A percentile compares a stretch with the other conserved stretches of the same genome.
Evolutionary conservation across 768 basidiomycete species (phyloP).

Genomic region (Mycena indigotica): DNA sequence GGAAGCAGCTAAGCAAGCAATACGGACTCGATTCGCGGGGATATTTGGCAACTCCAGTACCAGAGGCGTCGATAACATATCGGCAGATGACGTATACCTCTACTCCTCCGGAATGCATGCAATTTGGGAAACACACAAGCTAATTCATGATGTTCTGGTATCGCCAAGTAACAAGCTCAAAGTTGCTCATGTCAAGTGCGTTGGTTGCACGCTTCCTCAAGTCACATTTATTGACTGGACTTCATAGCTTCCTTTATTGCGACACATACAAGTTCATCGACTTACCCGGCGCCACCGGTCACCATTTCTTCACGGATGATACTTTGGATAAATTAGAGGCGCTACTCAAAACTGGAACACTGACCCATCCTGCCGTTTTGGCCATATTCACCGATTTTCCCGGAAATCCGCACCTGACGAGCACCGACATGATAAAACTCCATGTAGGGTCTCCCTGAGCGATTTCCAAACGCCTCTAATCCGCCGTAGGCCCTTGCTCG

Average conservation of each 20-base stretch:
- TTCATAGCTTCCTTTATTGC: conserved; percentile 51
- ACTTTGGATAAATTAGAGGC: conserved; percentile 34
- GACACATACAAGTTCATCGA: conserved; percentile 55
- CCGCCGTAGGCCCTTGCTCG: conserved; percentile 42
- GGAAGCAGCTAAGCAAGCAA: conserved; percentile 7
- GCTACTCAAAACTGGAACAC: conserved; percentile 28
- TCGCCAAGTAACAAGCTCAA: conserved; percentile 45
- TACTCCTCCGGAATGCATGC: conserved; percentile 57
- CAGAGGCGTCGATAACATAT: conserved; percentile 36
- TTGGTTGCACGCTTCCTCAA: not conserved
- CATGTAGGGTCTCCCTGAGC: conserved; percentile 38
- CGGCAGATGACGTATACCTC: conserved; percentile 50
- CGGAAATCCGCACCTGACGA: conserved; percentile 53
- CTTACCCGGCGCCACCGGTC: conserved; percentile 51
- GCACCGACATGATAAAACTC: conserved; percentile 43
- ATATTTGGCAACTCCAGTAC: conserved; percentile 15
- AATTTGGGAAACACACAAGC: conserved; percentile 52
- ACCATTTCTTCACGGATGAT: conserved; percentile 49
- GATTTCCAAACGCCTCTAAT: conserved; percentile 33
- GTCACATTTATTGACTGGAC: not conserved
- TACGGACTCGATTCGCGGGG: conserved; percentile 14
- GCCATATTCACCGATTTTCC: conserved; percentile 57
- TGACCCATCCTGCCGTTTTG: conserved; percentile 35
- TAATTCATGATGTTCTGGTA: conserved; percentile 28
- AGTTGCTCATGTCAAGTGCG: conserved; percentile 32